Conservation (phyloP, 2,329 filamentous ascomycete genomes). For the Paraphoma sp. region DNA sequence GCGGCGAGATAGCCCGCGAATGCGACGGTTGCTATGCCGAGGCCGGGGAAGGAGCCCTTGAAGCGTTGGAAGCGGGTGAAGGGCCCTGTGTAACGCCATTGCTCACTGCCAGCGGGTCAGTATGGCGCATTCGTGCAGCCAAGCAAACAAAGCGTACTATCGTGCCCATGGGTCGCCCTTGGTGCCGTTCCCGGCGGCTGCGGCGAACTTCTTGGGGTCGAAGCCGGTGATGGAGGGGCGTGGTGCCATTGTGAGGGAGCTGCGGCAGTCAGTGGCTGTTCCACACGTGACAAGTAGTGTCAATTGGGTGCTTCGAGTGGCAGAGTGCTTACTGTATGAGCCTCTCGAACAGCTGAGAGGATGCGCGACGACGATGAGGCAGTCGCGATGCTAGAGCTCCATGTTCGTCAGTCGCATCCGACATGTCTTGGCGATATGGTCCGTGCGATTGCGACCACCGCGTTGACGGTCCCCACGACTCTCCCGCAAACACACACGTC, state of each 20-base stretch:
- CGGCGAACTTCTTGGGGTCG: constrained; percentile 80
- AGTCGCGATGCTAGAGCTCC: constrained; percentile 27
- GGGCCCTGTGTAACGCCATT: constrained; percentile 90
- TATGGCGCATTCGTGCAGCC: constrained; percentile 6
- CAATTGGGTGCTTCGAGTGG: constrained; percentile 6
- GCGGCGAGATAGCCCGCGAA: constrained; percentile 90
- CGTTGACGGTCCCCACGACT: not conserved
- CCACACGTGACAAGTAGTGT: not conserved
- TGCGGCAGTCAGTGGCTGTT: constrained; percentile 22
- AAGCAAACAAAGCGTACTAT: constrained; percentile 57
- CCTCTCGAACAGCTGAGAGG: constrained; percentile 27
- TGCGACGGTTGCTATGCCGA: constrained; percentile 90
- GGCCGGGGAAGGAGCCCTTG: constrained; percentile 82
- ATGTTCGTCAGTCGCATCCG: constrained; percentile 16
- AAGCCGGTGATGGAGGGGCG: constrained; percentile 88
- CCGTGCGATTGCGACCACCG: not conserved
- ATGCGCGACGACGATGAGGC: constrained; percentile 25
- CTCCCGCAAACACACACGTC: not conserved
- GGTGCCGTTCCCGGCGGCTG: constrained; percentile 66
- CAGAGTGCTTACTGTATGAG: constrained; percentile 29
- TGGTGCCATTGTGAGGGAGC: constrained; percentile 56
- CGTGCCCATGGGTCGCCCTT: constrained; percentile 69
- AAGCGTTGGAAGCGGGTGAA: constrained; percentile 92
- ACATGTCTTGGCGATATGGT: constrained; percentile 15
- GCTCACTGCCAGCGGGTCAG: constrained; percentile 68